Conservation (phyloP, 1,284 basidiomycete species). For the Leccinum subrobustum region DNA sequence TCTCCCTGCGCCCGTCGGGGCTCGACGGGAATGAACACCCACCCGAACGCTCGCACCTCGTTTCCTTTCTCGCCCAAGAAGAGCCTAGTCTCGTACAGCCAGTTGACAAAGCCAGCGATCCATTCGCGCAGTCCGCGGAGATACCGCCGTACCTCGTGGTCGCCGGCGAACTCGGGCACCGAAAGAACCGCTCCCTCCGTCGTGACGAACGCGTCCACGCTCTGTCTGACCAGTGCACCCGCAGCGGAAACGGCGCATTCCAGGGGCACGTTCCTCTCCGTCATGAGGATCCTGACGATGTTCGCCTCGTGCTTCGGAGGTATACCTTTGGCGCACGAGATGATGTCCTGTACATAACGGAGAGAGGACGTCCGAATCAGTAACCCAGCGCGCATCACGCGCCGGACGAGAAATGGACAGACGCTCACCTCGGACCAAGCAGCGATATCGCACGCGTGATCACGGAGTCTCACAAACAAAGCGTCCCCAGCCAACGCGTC, state of each 20-base stretch:
- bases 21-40: constrained; percentile 47
- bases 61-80: constrained; percentile 56
- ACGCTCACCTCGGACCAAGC: constrained; percentile 32
- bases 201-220: constrained; percentile 29
- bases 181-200: constrained; percentile 22
- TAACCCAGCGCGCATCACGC: neutral
- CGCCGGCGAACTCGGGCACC: constrained; percentile 7
- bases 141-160: constrained; percentile 39
- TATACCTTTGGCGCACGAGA: constrained; percentile 30
- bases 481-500: constrained; percentile 32
- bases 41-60: constrained; percentile 59
- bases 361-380: neutral
- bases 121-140: constrained; percentile 50
- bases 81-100: constrained; percentile 58
- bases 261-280: constrained; percentile 25
- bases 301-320: constrained; percentile 14
- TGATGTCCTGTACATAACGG: constrained; percentile 23
- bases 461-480: constrained; percentile 16
- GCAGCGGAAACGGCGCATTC: constrained; percentile 24
- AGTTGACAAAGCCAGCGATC: constrained; percentile 52
- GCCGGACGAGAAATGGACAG: neutral
- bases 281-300: constrained; percentile 27
- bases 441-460: constrained; percentile 30
- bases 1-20: neutral
- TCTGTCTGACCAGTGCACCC: constrained; percentile 29